Conservation (phyloP, 129 eudicot genomes). For the Tanacetum coccineum region DNA sequence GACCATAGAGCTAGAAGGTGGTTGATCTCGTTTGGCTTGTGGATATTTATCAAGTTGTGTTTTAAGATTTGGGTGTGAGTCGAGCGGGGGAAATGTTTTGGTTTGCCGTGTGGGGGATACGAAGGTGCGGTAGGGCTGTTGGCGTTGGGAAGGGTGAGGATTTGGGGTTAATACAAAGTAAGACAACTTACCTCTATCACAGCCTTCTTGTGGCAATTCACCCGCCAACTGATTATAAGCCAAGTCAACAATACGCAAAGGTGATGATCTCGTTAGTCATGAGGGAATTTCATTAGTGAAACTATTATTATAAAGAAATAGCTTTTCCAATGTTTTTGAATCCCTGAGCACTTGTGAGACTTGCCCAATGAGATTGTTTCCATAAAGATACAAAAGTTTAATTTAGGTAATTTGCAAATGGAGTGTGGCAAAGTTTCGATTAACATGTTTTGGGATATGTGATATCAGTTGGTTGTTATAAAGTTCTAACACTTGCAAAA, state of each 20-base stretch:
- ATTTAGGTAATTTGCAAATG: conserved; percentile 62
- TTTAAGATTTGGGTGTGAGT: no score
- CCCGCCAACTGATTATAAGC: conserved; percentile 72
- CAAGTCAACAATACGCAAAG: conserved; percentile 50
- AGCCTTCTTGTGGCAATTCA: conserved; percentile 47
- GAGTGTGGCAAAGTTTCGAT: conserved; percentile 63
- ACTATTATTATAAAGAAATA: conserved; percentile 64
- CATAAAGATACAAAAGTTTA: conserved; percentile 60
- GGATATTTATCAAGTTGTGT: no score
- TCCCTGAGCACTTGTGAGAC: conserved; percentile 56
- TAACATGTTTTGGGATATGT: conserved; percentile 62
- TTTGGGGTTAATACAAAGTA: conserved; percentile 61
- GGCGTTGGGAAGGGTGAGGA: no score
- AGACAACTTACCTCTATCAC: conserved; percentile 64
- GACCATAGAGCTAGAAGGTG: no score
- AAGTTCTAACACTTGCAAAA: conserved; percentile 56
- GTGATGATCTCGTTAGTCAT: conserved; percentile 52
- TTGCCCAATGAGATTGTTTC: conserved; percentile 66
- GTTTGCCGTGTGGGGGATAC: no score
- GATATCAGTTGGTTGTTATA: conserved; percentile 62
- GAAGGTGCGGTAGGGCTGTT: no score
- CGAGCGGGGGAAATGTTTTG: no score
- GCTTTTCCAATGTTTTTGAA: conserved; percentile 38
- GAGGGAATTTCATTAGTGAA: conserved; percentile 67
- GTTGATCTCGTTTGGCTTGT: no score